These are phyloP conservation scores for Aureobasidium vineae DNA, from an alignment of 2,329 filamentous ascomycete genomes.

Conservation along the genomic window DNA sequence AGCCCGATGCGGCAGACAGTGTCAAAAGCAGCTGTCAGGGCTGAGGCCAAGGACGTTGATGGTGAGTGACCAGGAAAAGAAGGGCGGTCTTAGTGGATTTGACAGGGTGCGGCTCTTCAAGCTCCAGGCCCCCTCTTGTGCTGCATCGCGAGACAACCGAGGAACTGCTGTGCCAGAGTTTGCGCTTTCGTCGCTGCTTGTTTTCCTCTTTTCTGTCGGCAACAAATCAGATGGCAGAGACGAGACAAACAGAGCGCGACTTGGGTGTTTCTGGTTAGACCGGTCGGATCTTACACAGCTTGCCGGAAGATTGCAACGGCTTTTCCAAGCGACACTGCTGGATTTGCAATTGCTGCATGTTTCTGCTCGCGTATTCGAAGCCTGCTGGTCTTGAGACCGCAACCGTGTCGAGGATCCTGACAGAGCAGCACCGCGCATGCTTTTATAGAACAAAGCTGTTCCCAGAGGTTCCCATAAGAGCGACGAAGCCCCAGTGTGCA, in stretches of 20 bases:
- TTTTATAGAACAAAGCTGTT: too few species aligned
- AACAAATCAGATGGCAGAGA: conserved; percentile 11
- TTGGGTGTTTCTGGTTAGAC: neutral
- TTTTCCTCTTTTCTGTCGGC: neutral
- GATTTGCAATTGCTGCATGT: conserved; percentile 1
- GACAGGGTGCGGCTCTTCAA: neutral
- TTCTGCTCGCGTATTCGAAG: neutral
- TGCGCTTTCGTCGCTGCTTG: neutral
- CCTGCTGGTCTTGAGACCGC: neutral
- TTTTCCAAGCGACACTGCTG: neutral
- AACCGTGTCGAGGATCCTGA: neutral
- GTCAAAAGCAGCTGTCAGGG: conserved; percentile 9
- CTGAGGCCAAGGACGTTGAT: conserved; percentile 4
- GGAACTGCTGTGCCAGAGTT: neutral
- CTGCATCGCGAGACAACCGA: neutral
- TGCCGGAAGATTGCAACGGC: conserved; percentile 4
- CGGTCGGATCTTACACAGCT: neutral
- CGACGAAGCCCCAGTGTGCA: neutral
- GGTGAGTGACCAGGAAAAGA: neutral
- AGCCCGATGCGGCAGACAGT: neutral
- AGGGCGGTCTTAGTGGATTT: neutral
- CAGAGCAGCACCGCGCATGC: neutral
- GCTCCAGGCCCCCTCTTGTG: neutral
- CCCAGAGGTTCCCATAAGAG: neutral
- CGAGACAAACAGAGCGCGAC: neutral